Evolutionary conservation across 2,329 filamentous ascomycete species (phyloP).

Genomic region (Cladosporium oxysporum): DNA sequence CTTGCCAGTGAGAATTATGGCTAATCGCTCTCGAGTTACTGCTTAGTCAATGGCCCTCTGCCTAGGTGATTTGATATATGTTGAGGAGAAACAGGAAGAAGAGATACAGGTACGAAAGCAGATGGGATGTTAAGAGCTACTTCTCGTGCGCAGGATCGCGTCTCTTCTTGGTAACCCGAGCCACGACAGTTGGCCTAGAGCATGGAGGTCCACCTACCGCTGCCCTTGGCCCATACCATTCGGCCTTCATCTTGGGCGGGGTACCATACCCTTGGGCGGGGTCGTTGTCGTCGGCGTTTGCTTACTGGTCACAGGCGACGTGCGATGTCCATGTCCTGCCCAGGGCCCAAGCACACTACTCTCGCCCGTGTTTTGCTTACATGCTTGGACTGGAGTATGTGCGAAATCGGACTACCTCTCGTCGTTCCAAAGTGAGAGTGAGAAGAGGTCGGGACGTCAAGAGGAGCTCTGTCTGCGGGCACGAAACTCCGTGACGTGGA

Average conservation of each 20-base stretch:
- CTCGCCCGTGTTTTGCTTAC: not conserved
- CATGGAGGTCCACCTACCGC: not conserved
- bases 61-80: too few species aligned
- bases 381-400: not conserved
- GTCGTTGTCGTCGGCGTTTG: not conserved
- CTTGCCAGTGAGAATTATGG: not conserved
- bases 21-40: not conserved
- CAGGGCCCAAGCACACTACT: not conserved
- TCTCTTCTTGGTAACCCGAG: conserved; percentile 1
- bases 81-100: too few species aligned
- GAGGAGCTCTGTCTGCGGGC: not conserved
- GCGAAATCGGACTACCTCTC: not conserved
- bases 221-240: conserved; percentile 5
- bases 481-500: not conserved
- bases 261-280: not conserved
- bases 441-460: not conserved
- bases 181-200: not conserved
- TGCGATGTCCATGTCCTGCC: not conserved
- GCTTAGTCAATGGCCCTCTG: not conserved
- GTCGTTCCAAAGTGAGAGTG: too few species aligned
- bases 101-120: not conserved
- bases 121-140: not conserved
- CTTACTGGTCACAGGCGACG: not conserved
- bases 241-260: not conserved
- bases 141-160: not conserved